Evolutionary conservation across 352 stramenopile genomes (phyloP).

Genomic region (Pythium vanterpoolii): DNA sequence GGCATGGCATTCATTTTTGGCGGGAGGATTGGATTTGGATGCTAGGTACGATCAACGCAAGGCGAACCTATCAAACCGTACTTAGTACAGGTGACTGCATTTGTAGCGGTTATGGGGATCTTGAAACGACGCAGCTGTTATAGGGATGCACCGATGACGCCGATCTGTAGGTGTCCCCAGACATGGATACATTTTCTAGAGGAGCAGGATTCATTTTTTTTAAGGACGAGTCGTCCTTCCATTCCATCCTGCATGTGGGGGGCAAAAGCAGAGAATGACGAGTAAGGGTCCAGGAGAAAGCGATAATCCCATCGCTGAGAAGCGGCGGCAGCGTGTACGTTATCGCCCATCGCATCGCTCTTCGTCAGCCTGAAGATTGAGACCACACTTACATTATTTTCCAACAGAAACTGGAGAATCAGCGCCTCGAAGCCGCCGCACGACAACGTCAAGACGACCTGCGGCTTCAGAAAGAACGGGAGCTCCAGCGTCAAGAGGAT

Average conservation of each 20-base stretch:
- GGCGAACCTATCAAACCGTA: background rate
- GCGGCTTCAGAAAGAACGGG: constrained; percentile 34
- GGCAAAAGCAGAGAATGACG: constrained; percentile 11
- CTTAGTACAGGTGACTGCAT: background rate
- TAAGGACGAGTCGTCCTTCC: no score
- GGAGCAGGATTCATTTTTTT: no score
- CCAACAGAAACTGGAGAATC: constrained; percentile 66
- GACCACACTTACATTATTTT: no score
- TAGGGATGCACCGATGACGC: no score
- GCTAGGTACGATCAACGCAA: constrained; percentile 11
- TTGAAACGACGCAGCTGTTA: no score
- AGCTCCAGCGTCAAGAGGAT: constrained; percentile 40
- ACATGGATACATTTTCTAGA: no score
- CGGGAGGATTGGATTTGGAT: no score
- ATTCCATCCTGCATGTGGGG: no score
- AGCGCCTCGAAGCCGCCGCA: constrained; percentile 58
- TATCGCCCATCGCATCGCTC: background rate
- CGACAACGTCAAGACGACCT: constrained; percentile 44
- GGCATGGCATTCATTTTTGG: constrained; percentile 12
- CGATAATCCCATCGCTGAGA: constrained; percentile 28
- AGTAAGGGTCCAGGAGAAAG: background rate
- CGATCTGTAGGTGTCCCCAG: no score
- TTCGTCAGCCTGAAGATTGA: no score
- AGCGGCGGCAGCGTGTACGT: constrained; percentile 25
- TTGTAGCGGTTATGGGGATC: background rate